phyloP scores from a whole-genome alignment of 1,139 yeast species.

The Yamadazyma triangularis region DNA sequence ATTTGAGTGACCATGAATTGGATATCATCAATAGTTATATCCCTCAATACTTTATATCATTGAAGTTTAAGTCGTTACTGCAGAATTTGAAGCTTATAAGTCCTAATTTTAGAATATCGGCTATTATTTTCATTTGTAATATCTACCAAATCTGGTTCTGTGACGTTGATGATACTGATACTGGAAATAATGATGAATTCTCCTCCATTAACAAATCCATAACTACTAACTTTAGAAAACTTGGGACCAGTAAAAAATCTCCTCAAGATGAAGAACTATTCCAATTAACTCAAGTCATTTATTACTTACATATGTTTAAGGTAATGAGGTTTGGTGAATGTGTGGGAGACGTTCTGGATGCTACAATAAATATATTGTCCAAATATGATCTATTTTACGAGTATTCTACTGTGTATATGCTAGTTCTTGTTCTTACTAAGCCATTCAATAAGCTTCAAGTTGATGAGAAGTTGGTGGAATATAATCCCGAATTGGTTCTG shows the following conservation, averaged over 20 bases:
- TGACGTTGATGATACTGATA: slow-evolving; percentile 1
- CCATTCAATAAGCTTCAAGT: slow-evolving; percentile 9
- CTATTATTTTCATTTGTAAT: slow-evolving; percentile 10
- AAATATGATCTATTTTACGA: slow-evolving; percentile 6
- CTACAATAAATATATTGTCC: slow-evolving; percentile 1
- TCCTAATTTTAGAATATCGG: slow-evolving; percentile 1
- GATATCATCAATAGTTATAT: too few species aligned
- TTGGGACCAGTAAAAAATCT: slow-evolving; percentile 1
- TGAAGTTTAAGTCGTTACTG: slow-evolving; percentile 6
- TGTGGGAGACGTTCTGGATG: neutral
- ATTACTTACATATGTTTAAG: slow-evolving; percentile 6
- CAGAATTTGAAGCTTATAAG: slow-evolving; percentile 2
- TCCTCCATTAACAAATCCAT: slow-evolving; percentile 3
- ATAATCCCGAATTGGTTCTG: slow-evolving; percentile 1
- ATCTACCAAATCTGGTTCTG: slow-evolving; percentile 11
- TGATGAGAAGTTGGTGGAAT: slow-evolving; percentile 1
- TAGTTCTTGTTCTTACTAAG: slow-evolving; percentile 5
- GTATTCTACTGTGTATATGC: slow-evolving; percentile 4
- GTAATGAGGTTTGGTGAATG: slow-evolving; percentile 1
- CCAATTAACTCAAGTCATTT: slow-evolving; percentile 3
- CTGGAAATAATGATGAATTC: slow-evolving; percentile 1
- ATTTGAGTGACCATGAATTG: too few species aligned
- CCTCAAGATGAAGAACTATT: slow-evolving; percentile 4
- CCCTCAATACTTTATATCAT: slow-evolving; percentile 8
- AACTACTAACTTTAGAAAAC: slow-evolving; percentile 6